Conservation (phyloP, 2,329 filamentous ascomycete genomes). For the Fonsecaea pugnacius region DNA sequence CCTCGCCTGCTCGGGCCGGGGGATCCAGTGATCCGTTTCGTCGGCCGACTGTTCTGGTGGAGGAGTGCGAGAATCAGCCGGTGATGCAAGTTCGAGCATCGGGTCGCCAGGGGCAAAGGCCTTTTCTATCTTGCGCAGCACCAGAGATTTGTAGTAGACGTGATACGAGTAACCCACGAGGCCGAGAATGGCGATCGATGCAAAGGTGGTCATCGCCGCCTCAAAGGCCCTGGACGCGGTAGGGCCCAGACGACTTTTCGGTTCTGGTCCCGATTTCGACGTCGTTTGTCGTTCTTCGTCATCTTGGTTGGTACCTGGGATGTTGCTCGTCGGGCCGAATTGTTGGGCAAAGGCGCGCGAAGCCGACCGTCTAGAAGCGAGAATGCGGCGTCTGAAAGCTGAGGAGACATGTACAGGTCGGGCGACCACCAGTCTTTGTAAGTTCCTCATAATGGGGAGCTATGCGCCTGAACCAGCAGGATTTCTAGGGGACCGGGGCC, state of each 20-base stretch:
- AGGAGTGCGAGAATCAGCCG: slow-evolving; percentile 23
- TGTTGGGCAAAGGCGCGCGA: slow-evolving; percentile 27
- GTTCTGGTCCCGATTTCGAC: slow-evolving; percentile 22
- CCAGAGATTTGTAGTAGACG: slow-evolving; percentile 82
- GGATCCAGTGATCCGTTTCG: slow-evolving; percentile 65
- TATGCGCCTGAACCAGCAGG: slow-evolving; percentile 15
- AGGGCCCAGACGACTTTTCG: slow-evolving; percentile 28
- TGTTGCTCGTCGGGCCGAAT: slow-evolving; percentile 30
- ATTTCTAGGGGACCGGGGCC: neutral
- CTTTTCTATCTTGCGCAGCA: slow-evolving; percentile 88
- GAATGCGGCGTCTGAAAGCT: slow-evolving; percentile 11
- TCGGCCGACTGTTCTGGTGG: slow-evolving; percentile 38
- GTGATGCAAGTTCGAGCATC: slow-evolving; percentile 74
- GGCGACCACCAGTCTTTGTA: slow-evolving; percentile 17
- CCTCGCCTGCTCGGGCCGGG: slow-evolving; percentile 76
- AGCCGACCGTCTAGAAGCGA: neutral
- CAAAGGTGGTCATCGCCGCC: slow-evolving; percentile 73
- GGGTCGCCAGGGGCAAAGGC: slow-evolving; percentile 93
- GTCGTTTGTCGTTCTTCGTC: slow-evolving; percentile 28
- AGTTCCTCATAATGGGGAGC: slow-evolving; percentile 20
- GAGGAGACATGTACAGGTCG: slow-evolving; percentile 9
- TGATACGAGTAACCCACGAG: slow-evolving; percentile 78
- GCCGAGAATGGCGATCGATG: slow-evolving; percentile 73
- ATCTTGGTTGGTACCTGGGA: slow-evolving; percentile 28
- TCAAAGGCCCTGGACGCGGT: slow-evolving; percentile 69